A percentile compares a stretch with the other conserved stretches of the same genome.
Evolutionary conservation across 768 basidiomycete species (phyloP).

Genomic region (Hypholoma sublateritium): DNA sequence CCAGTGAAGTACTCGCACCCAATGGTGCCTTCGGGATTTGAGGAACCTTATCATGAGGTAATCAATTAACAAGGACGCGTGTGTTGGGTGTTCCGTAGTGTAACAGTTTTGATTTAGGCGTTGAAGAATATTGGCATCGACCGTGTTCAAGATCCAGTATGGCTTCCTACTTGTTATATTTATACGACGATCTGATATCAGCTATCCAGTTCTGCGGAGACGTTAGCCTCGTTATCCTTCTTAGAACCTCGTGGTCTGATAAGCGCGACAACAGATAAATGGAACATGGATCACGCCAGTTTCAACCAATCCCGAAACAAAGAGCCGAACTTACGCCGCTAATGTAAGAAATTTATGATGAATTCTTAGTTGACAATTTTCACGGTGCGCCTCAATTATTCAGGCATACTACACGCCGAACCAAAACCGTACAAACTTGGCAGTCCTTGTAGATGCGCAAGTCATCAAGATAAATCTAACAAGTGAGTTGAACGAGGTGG

Average conservation of each 20-base stretch:
- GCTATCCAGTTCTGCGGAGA: slow-evolving; percentile 24
- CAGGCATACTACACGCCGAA: slow-evolving; percentile 35
- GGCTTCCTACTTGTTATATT: neutral
- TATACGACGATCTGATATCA: neutral
- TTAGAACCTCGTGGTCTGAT: neutral
- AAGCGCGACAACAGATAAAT: slow-evolving; percentile 17
- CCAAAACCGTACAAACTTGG: neutral
- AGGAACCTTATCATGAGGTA: neutral
- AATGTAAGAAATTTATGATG: slow-evolving; percentile 60
- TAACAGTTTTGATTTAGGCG: neutral
- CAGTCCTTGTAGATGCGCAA: neutral
- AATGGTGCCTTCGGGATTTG: neutral
- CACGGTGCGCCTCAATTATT: slow-evolving; percentile 31
- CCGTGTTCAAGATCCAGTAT: neutral
- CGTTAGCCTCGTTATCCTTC: slow-evolving; percentile 17
- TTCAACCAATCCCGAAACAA: slow-evolving; percentile 36
- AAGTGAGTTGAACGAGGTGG: neutral
- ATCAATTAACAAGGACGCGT: neutral
- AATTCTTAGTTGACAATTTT: slow-evolving; percentile 59
- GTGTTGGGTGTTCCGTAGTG: neutral
- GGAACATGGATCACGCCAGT: slow-evolving; percentile 18
- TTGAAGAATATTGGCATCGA: neutral
- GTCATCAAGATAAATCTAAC: neutral
- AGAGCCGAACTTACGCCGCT: slow-evolving; percentile 63
- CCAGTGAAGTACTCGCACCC: neutral